Percentiles rank a stretch among this genome's conserved stretches.
These are phyloP conservation scores for Orobanche coerulescens DNA, from an alignment of 257 asterid genomes.

Conservation along the genomic window DNA sequence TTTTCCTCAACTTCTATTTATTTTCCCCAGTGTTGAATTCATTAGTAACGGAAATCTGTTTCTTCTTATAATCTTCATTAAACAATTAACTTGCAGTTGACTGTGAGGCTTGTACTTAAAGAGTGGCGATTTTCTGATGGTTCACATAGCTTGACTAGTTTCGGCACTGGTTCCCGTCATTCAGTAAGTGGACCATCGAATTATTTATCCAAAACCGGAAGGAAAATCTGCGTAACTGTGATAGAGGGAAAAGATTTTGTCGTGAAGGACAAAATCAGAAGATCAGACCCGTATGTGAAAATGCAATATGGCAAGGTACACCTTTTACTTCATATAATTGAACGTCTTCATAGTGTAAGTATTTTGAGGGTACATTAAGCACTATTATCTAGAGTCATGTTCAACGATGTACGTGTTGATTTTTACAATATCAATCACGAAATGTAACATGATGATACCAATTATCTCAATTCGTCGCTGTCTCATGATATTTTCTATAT, in stretches of 20 bases:
- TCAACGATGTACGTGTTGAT: too few species aligned
- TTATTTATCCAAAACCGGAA: constrained; percentile 55
- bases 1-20: too few species aligned
- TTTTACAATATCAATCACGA: too few species aligned
- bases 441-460: too few species aligned
- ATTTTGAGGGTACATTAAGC: background rate
- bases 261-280: constrained; percentile 68
- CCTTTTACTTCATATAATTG: background rate
- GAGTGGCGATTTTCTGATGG: constrained; percentile 99
- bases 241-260: constrained; percentile 72
- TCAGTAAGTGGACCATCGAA: constrained; percentile 43
- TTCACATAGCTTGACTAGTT: constrained; percentile 42
- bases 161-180: constrained; percentile 35
- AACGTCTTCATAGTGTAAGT: too few species aligned
- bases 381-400: background rate
- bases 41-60: background rate
- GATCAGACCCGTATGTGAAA: constrained; percentile 72
- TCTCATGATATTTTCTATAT: too few species aligned
- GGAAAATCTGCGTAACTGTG: constrained; percentile 62
- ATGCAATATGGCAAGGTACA: constrained; percentile 88
- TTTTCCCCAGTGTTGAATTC: too few species aligned
- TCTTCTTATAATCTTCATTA: constrained; percentile 13
- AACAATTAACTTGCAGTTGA: constrained; percentile 51
- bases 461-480: too few species aligned
- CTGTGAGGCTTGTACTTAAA: constrained; percentile 68